Evolutionary conservation across 140 eudicot species (phyloP).

Genomic region (Cichorium intybus): DNA sequence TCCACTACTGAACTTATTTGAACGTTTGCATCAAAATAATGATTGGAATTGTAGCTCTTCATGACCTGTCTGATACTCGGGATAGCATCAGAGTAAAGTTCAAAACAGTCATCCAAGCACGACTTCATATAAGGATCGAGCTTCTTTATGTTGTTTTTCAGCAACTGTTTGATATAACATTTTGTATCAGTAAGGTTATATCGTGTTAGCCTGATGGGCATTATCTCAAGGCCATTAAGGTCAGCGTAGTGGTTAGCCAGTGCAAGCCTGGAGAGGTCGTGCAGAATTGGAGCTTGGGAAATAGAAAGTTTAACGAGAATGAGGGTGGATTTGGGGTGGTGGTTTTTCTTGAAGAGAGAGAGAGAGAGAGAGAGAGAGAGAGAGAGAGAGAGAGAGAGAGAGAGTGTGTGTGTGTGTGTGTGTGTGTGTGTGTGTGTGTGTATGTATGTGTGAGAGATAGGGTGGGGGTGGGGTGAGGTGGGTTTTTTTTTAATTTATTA

Average conservation of each 20-base stretch:
- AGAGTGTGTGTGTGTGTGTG: too few species aligned
- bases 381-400: too few species aligned
- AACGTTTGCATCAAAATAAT: slow-evolving; percentile 32
- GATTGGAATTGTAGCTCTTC: slow-evolving; percentile 29
- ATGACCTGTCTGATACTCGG: slow-evolving; percentile 32
- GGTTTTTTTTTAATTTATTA: too few species aligned
- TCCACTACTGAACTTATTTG: slow-evolving; percentile 40
- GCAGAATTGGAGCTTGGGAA: slow-evolving; percentile 35
- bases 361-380: too few species aligned
- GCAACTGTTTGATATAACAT: slow-evolving; percentile 35
- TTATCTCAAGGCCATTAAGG: slow-evolving; percentile 39
- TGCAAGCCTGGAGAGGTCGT: slow-evolving; percentile 44
- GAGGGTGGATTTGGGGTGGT: too few species aligned
- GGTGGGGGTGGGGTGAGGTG: too few species aligned
- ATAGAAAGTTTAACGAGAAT: too few species aligned
- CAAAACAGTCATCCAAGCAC: slow-evolving; percentile 40
- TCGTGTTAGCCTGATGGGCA: slow-evolving; percentile 36
- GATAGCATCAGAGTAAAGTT: slow-evolving; percentile 48
- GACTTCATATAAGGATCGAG: slow-evolving; percentile 31
- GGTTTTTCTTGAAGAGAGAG: too few species aligned
- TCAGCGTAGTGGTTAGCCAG: slow-evolving; percentile 45
- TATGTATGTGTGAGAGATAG: too few species aligned
- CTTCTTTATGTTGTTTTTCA: slow-evolving; percentile 25
- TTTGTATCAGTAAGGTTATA: slow-evolving; percentile 39
- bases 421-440: too few species aligned